Percentiles rank a stretch among this genome's conserved stretches.
phyloP scores from a whole-genome alignment of 129 eudicot species.

The Helianthus annuus region DNA sequence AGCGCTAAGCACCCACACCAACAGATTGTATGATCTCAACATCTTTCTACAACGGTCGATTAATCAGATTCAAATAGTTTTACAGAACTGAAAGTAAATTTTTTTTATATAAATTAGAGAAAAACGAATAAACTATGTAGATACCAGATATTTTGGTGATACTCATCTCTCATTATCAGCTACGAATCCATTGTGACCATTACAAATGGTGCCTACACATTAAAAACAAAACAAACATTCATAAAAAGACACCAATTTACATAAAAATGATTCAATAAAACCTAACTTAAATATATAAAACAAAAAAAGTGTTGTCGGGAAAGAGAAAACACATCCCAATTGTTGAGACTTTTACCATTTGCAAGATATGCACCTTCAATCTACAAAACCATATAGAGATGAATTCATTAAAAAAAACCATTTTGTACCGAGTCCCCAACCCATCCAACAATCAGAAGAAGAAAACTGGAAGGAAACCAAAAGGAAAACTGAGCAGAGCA shows the following conservation, averaged over 20 bases:
- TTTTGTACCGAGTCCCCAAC: neutral
- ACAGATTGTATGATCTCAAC: conserved; percentile 65
- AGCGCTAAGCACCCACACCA: conserved; percentile 69
- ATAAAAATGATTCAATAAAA: neutral
- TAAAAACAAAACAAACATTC: neutral
- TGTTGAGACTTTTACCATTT: conserved; percentile 72
- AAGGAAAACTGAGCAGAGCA: neutral
- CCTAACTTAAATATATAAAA: neutral
- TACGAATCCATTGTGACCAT: conserved; percentile 56
- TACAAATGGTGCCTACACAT: conserved; percentile 16
- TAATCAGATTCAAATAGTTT: conserved; percentile 1
- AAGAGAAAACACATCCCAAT: conserved; percentile 72
- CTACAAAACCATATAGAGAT: conserved; percentile 30
- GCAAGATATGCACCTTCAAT: conserved; percentile 82
- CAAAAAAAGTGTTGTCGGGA: no score
- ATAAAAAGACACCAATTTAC: neutral
- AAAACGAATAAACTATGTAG: neutral
- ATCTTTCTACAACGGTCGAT: conserved; percentile 54
- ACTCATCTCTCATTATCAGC: conserved; percentile 88
- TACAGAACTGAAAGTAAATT: neutral
- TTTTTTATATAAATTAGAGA: neutral
- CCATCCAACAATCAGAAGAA: neutral
- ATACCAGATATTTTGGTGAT: conserved; percentile 73
- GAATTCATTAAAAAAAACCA: neutral
- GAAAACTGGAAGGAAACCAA: neutral